Conservation (phyloP, 1,284 basidiomycete species). For the Fomes fomentarius region DNA sequence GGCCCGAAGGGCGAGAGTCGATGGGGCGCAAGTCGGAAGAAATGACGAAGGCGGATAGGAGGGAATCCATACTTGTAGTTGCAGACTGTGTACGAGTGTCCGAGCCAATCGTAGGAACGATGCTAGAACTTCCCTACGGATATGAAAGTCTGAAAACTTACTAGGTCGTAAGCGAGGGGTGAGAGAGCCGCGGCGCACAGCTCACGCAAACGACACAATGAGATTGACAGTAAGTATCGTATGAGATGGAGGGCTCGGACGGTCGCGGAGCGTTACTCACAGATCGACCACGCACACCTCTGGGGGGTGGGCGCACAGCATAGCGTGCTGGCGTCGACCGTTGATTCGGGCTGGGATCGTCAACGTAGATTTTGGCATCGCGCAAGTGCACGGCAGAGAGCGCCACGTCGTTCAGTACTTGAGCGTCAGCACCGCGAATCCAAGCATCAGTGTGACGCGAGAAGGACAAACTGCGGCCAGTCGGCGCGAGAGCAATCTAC, state of each 20-base stretch:
- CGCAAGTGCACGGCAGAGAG: slow-evolving; percentile 87
- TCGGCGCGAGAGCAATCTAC: slow-evolving; percentile 92
- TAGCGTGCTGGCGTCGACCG: slow-evolving; percentile 85
- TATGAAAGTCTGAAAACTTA: slow-evolving; percentile 82
- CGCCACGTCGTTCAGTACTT: slow-evolving; percentile 89
- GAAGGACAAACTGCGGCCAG: slow-evolving; percentile 89
- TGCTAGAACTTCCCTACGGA: no score
- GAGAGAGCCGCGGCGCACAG: slow-evolving; percentile 30
- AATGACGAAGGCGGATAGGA: no score
- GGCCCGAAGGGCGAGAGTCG: no score
- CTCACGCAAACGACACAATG: neutral
- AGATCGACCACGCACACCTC: slow-evolving; percentile 93
- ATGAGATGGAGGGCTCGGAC: no score
- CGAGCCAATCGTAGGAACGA: no score
- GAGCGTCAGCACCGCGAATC: slow-evolving; percentile 86
- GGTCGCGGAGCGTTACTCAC: slow-evolving; percentile 52
- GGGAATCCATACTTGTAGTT: no score
- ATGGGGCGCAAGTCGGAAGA: no score
- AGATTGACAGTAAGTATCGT: slow-evolving; percentile 4
- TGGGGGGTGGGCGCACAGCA: slow-evolving; percentile 68
- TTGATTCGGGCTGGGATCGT: slow-evolving; percentile 90
- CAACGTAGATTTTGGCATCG: slow-evolving; percentile 88
- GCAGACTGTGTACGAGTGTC: no score
- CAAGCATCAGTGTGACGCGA: slow-evolving; percentile 91
- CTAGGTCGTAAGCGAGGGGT: slow-evolving; percentile 95